Percentiles rank a stretch among this genome's conserved stretches.
phyloP scores from a whole-genome alignment of 495 filamentous ascomycete genomes.

The Neurospora sp. region DNA sequence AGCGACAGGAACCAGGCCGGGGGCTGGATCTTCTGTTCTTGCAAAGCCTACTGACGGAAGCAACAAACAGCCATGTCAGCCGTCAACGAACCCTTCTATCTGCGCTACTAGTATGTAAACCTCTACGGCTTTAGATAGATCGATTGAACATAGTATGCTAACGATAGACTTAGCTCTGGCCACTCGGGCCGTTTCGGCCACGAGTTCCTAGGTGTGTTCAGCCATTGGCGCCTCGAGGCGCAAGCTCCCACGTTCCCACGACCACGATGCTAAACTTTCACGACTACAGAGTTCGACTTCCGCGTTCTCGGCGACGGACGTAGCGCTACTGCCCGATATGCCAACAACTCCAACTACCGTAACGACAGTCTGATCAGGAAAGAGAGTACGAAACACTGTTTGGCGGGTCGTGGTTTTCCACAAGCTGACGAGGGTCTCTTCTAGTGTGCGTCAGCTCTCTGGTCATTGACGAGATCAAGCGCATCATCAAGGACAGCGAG shows the following conservation, averaged over 20 bases:
- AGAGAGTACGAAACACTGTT: slow-evolving; percentile 65
- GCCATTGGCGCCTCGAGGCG: not conserved
- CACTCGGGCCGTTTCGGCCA: slow-evolving; percentile 97
- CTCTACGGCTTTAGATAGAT: not conserved
- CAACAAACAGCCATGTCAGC: slow-evolving; percentile 22
- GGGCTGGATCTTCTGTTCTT: not conserved
- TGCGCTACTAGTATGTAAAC: slow-evolving; percentile 85
- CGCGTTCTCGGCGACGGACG: slow-evolving; percentile 87
- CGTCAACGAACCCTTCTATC: slow-evolving; percentile 71
- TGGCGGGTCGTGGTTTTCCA: not conserved
- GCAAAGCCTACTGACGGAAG: not conserved
- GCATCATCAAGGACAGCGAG: slow-evolving; percentile 95
- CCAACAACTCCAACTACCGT: slow-evolving; percentile 99
- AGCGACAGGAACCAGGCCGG: not conserved
- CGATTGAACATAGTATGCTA: not conserved
- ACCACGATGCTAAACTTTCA: slow-evolving; percentile 4
- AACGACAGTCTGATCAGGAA: slow-evolving; percentile 98
- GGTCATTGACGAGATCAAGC: slow-evolving; percentile 90
- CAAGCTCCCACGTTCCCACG: not conserved
- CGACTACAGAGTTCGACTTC: slow-evolving; percentile 81
- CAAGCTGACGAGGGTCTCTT: not conserved
- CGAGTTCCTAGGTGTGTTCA: slow-evolving; percentile 79
- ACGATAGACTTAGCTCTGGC: slow-evolving; percentile 62
- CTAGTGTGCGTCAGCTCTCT: slow-evolving; percentile 92
- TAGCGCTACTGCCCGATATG: slow-evolving; percentile 90